Percentiles rank a stretch among this genome's conserved stretches.
These are phyloP conservation scores for Aristolochia fimbriata DNA, from an alignment of 164 flowering plant genomes.

Conservation along the genomic window DNA sequence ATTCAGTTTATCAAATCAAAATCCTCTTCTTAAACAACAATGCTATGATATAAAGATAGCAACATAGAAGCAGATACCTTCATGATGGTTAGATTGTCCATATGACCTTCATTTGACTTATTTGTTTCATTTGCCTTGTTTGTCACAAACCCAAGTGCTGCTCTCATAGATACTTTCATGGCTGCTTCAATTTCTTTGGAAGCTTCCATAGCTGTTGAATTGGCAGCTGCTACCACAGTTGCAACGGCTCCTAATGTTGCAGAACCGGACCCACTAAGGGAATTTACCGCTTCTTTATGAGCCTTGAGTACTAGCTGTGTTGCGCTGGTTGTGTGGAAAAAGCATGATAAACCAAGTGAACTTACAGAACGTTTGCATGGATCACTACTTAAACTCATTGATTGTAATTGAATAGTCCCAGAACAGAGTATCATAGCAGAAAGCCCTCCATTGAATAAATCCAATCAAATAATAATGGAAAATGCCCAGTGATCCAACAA, in stretches of 20 bases:
- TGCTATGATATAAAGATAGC: too few species aligned
- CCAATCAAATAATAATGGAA: too few species aligned
- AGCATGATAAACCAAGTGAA: too few species aligned
- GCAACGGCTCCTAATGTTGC: slow-evolving; percentile 85
- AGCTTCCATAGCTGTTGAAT: slow-evolving; percentile 78
- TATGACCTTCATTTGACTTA: slow-evolving; percentile 50
- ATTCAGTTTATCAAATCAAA: background rate
- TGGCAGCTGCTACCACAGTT: slow-evolving; percentile 94
- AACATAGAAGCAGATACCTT: slow-evolving; percentile 31
- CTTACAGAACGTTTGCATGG: too few species aligned
- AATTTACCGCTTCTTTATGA: slow-evolving; percentile 93
- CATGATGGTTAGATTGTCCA: slow-evolving; percentile 93
- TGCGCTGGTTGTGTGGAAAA: slow-evolving; percentile 36
- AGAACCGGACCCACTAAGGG: slow-evolving; percentile 83
- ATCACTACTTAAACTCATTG: too few species aligned
- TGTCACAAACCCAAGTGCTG: slow-evolving; percentile 61
- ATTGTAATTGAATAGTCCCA: too few species aligned
- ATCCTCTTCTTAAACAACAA: too few species aligned
- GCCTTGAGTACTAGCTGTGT: slow-evolving; percentile 86
- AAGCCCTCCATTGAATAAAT: too few species aligned
- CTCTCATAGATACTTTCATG: slow-evolving; percentile 77
- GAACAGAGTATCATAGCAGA: too few species aligned
- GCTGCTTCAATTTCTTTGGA: slow-evolving; percentile 96
- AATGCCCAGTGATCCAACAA: too few species aligned
- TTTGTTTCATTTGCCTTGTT: slow-evolving; percentile 22